Conservation (phyloP, 306 rosid genomes). For the Prunus mume region DNA sequence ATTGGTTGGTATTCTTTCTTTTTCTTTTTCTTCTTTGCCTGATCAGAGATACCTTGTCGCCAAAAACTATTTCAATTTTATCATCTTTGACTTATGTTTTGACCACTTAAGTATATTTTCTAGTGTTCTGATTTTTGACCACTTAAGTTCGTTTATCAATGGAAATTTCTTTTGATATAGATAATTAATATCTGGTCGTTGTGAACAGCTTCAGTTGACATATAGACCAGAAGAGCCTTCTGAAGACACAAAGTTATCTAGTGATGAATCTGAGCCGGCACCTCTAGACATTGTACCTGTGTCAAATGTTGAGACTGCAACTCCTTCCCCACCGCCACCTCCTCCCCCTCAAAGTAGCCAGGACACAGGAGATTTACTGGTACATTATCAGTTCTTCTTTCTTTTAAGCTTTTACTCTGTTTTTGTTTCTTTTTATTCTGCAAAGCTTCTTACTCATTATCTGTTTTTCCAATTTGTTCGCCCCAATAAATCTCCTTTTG, state of each 20-base stretch:
- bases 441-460: background rate
- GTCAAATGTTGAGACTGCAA: conserved; percentile 48
- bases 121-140: conserved; percentile 2
- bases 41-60: background rate
- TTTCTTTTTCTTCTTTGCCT: background rate
- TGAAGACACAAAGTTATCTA: conserved; percentile 51
- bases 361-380: conserved; percentile 87
- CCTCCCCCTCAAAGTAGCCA: conserved; percentile 55
- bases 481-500: conserved; percentile 6
- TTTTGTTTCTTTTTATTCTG: conserved; percentile 5
- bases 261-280: conserved; percentile 63
- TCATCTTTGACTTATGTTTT: background rate
- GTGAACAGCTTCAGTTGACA: conserved; percentile 84
- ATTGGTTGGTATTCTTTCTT: conserved; percentile 55
- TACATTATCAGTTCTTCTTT: conserved; percentile 27
- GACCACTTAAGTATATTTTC: background rate
- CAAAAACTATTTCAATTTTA: background rate
- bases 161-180: background rate
- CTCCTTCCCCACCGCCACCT: conserved; percentile 26
- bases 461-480: background rate
- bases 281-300: conserved; percentile 45
- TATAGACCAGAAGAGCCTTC: conserved; percentile 77
- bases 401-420: background rate
- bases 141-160: background rate
- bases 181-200: conserved; percentile 26